phyloP scores from a whole-genome alignment of 2,329 filamentous ascomycete species.

The Fusarium brachygibbosum region DNA sequence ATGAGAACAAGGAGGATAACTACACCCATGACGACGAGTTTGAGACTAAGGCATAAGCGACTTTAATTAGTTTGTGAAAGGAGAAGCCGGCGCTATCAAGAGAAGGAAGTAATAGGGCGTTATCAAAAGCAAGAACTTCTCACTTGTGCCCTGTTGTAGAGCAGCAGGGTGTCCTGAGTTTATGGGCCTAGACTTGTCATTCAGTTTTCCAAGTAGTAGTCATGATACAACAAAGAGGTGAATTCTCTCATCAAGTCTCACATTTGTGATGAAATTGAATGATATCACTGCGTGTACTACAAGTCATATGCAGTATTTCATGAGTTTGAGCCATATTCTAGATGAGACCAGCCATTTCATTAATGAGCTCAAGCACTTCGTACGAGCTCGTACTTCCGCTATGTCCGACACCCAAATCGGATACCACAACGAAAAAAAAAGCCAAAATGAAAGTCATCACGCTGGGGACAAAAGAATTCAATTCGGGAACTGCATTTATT shows the following conservation, averaged over 20 bases:
- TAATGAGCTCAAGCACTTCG: background rate
- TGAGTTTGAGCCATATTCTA: background rate
- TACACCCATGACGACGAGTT: slow-evolving; percentile 60
- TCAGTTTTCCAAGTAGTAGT: slow-evolving; percentile 25
- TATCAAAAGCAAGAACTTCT: slow-evolving; percentile 35
- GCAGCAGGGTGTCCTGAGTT: slow-evolving; percentile 22
- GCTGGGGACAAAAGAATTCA: slow-evolving; percentile 17
- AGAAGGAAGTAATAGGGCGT: slow-evolving; percentile 31
- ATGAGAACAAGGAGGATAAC: slow-evolving; percentile 46
- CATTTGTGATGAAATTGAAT: background rate
- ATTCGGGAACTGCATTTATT: slow-evolving; percentile 49
- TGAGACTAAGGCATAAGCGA: slow-evolving; percentile 57
- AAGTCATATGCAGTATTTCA: background rate
- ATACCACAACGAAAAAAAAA: background rate
- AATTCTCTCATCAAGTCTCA: background rate
- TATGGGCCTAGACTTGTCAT: slow-evolving; percentile 27
- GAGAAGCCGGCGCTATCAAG: slow-evolving; percentile 20
- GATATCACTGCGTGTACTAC: background rate
- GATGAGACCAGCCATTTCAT: background rate
- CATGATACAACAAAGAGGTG: slow-evolving; percentile 15
- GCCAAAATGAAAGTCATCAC: slow-evolving; percentile 16
- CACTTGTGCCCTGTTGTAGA: slow-evolving; percentile 17
- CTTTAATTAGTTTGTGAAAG: slow-evolving; percentile 7
- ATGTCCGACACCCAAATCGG: slow-evolving; percentile 8
- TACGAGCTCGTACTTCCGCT: slow-evolving; percentile 13